Conservation (phyloP, 495 filamentous ascomycete species). For the Tuber magnatum region DNA sequence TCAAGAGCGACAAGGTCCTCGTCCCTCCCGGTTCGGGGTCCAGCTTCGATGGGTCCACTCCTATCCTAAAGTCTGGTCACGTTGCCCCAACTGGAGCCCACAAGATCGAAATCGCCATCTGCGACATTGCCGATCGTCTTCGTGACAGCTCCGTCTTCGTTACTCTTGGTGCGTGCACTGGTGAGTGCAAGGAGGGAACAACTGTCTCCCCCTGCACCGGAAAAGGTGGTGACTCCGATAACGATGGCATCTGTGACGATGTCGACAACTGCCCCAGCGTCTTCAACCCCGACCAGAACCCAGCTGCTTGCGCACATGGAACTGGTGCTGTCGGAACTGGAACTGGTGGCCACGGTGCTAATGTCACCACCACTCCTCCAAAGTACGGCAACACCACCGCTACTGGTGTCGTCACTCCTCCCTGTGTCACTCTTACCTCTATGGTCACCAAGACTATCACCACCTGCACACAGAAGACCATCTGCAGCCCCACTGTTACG, state of each 20-base stretch:
- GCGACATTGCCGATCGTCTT: constrained; percentile 26
- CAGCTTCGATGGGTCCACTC: constrained; percentile 28
- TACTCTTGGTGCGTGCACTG: constrained; percentile 22
- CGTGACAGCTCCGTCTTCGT: constrained; percentile 34
- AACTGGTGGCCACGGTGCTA: neutral
- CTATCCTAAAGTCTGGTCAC: constrained; percentile 20
- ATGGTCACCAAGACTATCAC: constrained; percentile 31
- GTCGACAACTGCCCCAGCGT: neutral
- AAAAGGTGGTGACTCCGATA: neutral
- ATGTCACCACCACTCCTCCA: neutral
- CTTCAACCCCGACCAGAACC: neutral
- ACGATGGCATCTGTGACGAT: constrained; percentile 4
- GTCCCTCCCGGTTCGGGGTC: constrained; percentile 29
- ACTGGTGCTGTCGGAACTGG: neutral
- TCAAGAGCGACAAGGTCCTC: constrained; percentile 23
- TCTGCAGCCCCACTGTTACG: constrained; percentile 23
- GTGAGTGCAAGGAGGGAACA: constrained; percentile 21
- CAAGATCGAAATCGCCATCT: constrained; percentile 35
- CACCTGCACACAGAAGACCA: constrained; percentile 9
- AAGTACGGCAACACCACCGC: neutral
- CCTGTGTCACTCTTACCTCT: constrained; percentile 32
- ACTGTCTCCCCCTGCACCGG: constrained; percentile 4
- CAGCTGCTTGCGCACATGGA: neutral
- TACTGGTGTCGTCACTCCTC: constrained; percentile 9
- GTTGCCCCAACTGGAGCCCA: constrained; percentile 16